Base-by-base conservation (phyloP, 768 basidiomycete species). In the Lentinula detonsa region DNA sequence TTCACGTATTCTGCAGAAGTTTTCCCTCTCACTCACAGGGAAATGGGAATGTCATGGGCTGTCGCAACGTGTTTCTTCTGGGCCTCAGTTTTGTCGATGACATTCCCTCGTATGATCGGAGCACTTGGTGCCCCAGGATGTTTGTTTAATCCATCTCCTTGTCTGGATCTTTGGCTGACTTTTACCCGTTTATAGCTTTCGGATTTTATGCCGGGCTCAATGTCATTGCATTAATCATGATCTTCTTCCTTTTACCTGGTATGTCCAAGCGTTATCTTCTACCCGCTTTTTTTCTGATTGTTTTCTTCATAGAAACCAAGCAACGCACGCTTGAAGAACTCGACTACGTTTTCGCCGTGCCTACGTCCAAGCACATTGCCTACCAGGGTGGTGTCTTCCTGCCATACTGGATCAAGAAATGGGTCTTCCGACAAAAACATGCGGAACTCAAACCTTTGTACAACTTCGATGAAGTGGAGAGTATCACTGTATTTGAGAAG, bases 1-100 rank as follows among this genome's bases (percentile, higher is more conserved):
- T 95, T 88, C 72, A 87, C 90, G 0, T 95, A 95, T 70, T 93
- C 91, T 4, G 93, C 93, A 3, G 94, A 95, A 72, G 93, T 90
- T 11, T 96, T 91, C 82, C 94, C 93, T 5, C 78, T 95, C 42
- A 87, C 87, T 34, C 83, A 90, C 62, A 78, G 91, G 66, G 90
- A 91, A 66, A 79, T 89, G 75, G 79, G 59, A 73, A 80, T 58
- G 80, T 78, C 50, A 9, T 84, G 81, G 79, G 83, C 83, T 31
- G 81, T 83, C 8, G 75, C 82, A 0, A 82, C 80, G 1, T 74
- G 74, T 64, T 62, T 83, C 39, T 77, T 80, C 71, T 82, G 79
- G 78, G 81, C 83, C 10, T 75, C 82, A 13, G 77, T 84, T n/a
- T 71, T 85, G 18, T 78, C 79, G 1, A 62, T 85, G 35, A 81